Base-by-base conservation (phyloP, 352 stramenopile genomes). In the Phytophthora idaei region DNA sequence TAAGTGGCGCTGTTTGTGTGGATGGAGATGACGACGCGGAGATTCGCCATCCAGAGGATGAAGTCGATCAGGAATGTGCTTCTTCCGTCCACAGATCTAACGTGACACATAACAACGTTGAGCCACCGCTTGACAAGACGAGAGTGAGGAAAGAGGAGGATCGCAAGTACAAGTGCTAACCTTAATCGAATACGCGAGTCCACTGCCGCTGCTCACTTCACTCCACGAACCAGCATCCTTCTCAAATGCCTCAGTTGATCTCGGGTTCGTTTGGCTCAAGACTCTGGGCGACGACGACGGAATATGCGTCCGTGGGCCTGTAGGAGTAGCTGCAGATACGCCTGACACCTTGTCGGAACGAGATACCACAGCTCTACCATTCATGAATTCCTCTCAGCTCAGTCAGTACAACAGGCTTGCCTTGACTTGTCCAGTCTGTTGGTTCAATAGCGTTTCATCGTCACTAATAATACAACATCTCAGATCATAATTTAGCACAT, bases 21-120 rank as follows among this genome's bases (percentile, higher is more conserved):
- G 52, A 57, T 59, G 58, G 21, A 47, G 61, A 17, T 28, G 25
- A 55, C 52, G 55, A 41, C 55, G 64, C 12, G 64, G 49, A 45
- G 57, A 64, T 37, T 74, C 64, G 15, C 60, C 59, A 9, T 73
- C 66, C 2, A 90, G 59, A 17, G 80, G 82, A 55, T 78, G 75
- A 48, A 90, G 54, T 14, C 80, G 63, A 42, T 80, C 69, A 32
- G 65, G 75, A 6, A 81, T 61, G 46, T 80, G 72, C 31, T 80
- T 88, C 48, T 90, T 90, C 41, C 78, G 69, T 12, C 77, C 73
- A 52, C 87, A 81, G 25, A 61, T 80, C 77, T 87, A 49, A 3
- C 27, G 36, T 17, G 32, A 15, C 21, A 67, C 9, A 65, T 42
- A 5, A 50, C 3, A 36, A 57, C n/a, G 9, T 41, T 69, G 42